Evolutionary conservation across 2,329 filamentous ascomycete species (phyloP), one percentile per base, ranked within the genome.

Genomic region (Calonectria pseudoturangicola): DNA sequence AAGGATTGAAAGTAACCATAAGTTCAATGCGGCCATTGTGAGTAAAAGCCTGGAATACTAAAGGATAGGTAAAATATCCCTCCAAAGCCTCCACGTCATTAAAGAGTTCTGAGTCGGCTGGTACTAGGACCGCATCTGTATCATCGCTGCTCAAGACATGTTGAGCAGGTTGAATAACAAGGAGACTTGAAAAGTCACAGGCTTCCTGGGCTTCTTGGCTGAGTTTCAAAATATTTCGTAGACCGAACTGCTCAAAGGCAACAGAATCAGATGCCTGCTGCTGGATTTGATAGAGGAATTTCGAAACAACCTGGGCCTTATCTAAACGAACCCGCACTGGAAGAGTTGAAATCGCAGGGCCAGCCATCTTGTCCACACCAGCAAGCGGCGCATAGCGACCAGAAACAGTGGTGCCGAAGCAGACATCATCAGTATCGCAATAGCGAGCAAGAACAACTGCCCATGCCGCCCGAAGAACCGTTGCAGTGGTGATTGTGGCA

Each of bases 361-460:
- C 79, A 13, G 73, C 45, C 25, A 81, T 74, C 1, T 47, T 27
- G 13, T 81, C 77, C 16, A 78, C 70, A 21, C 71, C 78, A 4
- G 47, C 28, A 0, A 82, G 68, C 0, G 77, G 68, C 0, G 73
- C 74, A 7, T 76, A 75, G 25, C 86, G 82, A 13, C 87, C 86
- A 3, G 85, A 85, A 1, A 87, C 76, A 0, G 85, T 87, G 65
- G 83, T 82, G 0, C 86, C 86, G 65, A 87, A 87, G 12, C 85
- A 78, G 12, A 87, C 80, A 66, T 87, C 85, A 1, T 83, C 47
- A 0, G 70, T 73, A 1, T 73, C 88, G 2, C 85, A 79, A 73
- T 92, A 92, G 5, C 83, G 82, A 18, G 85, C 82, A 2, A 91
- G 63, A 2, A 92, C 77, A 68, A 88, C 86, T 6, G 86, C 85